Base-by-base conservation (phyloP, 352 stramenopile species). In the Phytopythium delawarense region DNA sequence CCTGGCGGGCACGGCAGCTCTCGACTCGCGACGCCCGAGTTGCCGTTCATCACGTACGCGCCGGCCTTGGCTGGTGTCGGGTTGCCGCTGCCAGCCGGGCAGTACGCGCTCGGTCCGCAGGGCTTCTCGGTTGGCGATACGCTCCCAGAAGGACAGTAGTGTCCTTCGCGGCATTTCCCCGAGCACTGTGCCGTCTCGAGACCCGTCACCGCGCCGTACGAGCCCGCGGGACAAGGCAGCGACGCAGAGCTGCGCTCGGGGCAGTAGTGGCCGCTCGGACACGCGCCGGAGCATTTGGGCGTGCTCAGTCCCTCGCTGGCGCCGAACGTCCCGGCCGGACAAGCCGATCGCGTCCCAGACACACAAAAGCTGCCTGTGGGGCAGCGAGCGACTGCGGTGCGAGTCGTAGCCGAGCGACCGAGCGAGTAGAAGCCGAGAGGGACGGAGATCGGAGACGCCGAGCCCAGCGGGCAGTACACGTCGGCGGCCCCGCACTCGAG, bases 251-350 rank as follows among this genome's bases (percentile, higher is more conserved):
- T 86, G 0, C 42, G 50, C 51, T 54, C 62, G 12, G 75, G 77
- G 32, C 86, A 95, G 46, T 81, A 95, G 58, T 81, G 72, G 0
- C 86, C 86, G 2, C 76, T 75, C 12, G 79, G 79, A 59, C 84
- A 95, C 6, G 32, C 39, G 0, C 64, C 74, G 0, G 80, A 72
- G 48, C 86, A 95, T 16, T 62, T 34, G 0, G 64, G 0, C 0
- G 74, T 66, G 16, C 59, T 45, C 0, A 92, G 61, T 7, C 58
- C 66, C 0, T 55, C 28, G 2, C 48, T 68, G 0, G 64, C 54
- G 28, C 86, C 84, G 50, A 87, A 94, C 0, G 65, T 79, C 0
- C 84, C 84, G 20, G 65, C 66, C 30, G 80, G 75, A 69, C 86
- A 94, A n/a, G 63, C 62, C 0, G 57, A 57, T 20, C 62, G 69